These are phyloP conservation scores for Aspergillus saccharolyticus DNA, from an alignment of 495 filamentous ascomycete genomes.

Conservation along the genomic window DNA sequence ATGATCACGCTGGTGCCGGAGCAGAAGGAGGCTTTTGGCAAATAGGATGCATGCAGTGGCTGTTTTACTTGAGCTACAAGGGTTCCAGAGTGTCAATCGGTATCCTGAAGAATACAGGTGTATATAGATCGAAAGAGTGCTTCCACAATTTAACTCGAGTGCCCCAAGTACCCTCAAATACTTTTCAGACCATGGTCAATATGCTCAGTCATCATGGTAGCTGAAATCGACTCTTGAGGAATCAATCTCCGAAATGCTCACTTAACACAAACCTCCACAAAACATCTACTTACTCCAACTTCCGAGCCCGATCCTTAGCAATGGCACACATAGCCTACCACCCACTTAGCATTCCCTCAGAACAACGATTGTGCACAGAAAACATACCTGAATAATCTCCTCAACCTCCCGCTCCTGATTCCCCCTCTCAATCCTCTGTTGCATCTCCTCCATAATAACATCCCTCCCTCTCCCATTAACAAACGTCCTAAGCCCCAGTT, in stretches of 20 bases:
- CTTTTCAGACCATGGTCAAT: too few relatives aligned
- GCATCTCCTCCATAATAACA: conserved; percentile 80
- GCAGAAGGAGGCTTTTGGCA: conserved; percentile 41
- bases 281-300: conserved; percentile 26
- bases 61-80: too few relatives aligned
- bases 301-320: conserved; percentile 53
- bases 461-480: conserved; percentile 72
- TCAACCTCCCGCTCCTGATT: conserved; percentile 61
- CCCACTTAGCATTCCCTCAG: background rate
- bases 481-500: conserved; percentile 53
- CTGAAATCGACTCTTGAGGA: too few relatives aligned
- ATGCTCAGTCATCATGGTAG: too few relatives aligned
- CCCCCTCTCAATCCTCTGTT: conserved; percentile 60
- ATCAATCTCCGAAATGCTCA: background rate
- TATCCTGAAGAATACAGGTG: too few relatives aligned
- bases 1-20: conserved; percentile 69
- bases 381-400: conserved; percentile 66
- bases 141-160: too few relatives aligned
- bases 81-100: too few relatives aligned
- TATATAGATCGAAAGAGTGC: too few relatives aligned
- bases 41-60: background rate
- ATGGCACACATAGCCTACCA: conserved; percentile 65
- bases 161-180: too few relatives aligned
- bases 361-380: background rate
- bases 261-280: background rate